A percentile compares a stretch with the other conserved stretches of the same genome.
phyloP scores from a whole-genome alignment of 495 filamentous ascomycete species.

The Penicillium roqueforti region DNA sequence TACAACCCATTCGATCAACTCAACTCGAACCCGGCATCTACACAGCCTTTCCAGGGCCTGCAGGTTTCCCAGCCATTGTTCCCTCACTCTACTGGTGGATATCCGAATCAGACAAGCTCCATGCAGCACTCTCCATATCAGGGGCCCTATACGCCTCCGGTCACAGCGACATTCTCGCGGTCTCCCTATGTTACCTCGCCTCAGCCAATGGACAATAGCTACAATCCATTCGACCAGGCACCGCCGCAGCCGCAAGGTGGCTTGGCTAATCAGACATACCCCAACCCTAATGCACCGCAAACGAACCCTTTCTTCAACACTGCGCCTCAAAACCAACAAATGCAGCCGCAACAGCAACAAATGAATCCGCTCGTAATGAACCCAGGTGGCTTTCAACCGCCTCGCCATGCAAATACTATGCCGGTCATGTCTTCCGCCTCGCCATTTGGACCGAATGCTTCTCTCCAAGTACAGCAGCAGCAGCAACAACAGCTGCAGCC shows the following conservation, averaged over 20 bases:
- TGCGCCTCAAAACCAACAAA: conserved; percentile 28
- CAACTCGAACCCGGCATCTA: conserved; percentile 37
- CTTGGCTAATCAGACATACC: conserved; percentile 26
- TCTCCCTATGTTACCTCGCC: conserved; percentile 40
- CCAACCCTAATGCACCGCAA: conserved; percentile 29
- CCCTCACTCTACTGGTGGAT: conserved; percentile 78
- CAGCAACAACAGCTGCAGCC: conserved; percentile 18
- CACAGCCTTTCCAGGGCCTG: conserved; percentile 66
- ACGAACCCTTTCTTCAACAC: conserved; percentile 56
- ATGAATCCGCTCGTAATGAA: conserved; percentile 31
- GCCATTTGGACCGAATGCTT: conserved; percentile 36
- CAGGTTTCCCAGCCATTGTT: conserved; percentile 71
- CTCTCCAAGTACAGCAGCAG: conserved; percentile 35
- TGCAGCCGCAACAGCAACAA: conserved; percentile 24
- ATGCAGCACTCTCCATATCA: conserved; percentile 44
- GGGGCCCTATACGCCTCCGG: conserved; percentile 57
- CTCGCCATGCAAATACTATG: conserved; percentile 45
- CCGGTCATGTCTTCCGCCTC: conserved; percentile 33
- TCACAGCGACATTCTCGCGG: conserved; percentile 54
- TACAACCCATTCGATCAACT: conserved; percentile 68
- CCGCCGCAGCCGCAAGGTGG: conserved; percentile 39
- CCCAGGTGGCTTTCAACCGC: conserved; percentile 24
- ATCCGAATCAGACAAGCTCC: conserved; percentile 52
- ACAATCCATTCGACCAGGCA: conserved; percentile 66
- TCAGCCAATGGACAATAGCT: conserved; percentile 40